Evolutionary conservation across 257 asterid genomes (phyloP).

Genomic region (Solanum medicagineum): DNA sequence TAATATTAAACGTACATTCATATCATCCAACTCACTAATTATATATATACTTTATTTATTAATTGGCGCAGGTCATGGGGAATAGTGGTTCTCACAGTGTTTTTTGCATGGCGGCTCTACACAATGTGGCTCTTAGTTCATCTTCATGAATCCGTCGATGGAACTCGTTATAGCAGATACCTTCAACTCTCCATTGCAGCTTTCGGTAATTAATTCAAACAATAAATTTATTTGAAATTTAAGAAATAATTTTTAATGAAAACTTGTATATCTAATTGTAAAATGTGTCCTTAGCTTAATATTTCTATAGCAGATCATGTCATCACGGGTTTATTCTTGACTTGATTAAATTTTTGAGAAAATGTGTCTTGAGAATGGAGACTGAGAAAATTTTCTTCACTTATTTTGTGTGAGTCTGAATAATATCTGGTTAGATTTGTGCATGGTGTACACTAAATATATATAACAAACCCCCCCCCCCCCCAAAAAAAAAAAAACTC

Average conservation of each 20-base stretch:
- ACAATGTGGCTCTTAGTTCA: slow-evolving; percentile 46
- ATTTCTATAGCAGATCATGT: neutral
- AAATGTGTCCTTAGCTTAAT: neutral
- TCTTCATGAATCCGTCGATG: slow-evolving; percentile 43
- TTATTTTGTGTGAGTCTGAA: neutral
- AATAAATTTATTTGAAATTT: neutral
- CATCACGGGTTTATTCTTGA: no score
- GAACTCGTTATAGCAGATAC: slow-evolving; percentile 58
- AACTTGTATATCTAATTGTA: neutral
- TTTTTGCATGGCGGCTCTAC: slow-evolving; percentile 57
- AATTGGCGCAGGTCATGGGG: slow-evolving; percentile 42
- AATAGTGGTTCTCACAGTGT: slow-evolving; percentile 9
- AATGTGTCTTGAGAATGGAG: neutral
- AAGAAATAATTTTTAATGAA: neutral
- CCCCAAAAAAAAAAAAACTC: no score
- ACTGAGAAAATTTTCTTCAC: no score
- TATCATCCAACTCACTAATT: neutral
- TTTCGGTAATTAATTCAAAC: slow-evolving; percentile 31
- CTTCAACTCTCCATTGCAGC: slow-evolving; percentile 41
- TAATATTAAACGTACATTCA: neutral
- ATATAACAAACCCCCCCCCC: no score
- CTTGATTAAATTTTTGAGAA: no score
- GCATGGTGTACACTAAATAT: no score
- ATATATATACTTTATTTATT: neutral
- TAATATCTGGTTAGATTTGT: neutral